phyloP scores from a whole-genome alignment of 768 basidiomycete genomes.

The Tulasnella sp. region DNA sequence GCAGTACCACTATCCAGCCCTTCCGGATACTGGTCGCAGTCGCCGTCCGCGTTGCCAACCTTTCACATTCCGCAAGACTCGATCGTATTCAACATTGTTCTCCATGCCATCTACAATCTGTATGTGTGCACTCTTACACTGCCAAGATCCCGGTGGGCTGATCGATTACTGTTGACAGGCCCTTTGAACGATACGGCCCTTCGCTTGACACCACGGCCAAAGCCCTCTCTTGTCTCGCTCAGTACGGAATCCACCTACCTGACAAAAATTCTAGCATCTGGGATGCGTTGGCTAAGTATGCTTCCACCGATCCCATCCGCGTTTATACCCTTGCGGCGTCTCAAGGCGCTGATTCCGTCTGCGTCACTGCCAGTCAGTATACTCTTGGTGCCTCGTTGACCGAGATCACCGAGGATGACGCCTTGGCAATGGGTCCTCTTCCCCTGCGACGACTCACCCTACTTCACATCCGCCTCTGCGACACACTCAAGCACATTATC shows the following conservation, averaged over 20 bases:
- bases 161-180: conserved; percentile 1
- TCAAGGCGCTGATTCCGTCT: conserved; percentile 57
- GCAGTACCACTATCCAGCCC: neutral
- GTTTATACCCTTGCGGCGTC: conserved; percentile 59
- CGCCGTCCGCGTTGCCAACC: neutral
- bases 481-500: neutral
- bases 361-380: conserved; percentile 61
- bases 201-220: conserved; percentile 43
- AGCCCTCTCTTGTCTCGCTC: conserved; percentile 43
- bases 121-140: conserved; percentile 38
- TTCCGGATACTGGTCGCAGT: neutral
- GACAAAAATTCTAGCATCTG: neutral
- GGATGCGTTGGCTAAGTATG: conserved; percentile 42
- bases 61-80: conserved; percentile 3
- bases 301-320: conserved; percentile 56
- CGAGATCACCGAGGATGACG: conserved; percentile 56
- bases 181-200: conserved; percentile 15
- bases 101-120: conserved; percentile 6
- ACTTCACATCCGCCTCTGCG: conserved; percentile 49
- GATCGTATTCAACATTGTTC: neutral
- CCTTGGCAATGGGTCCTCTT: conserved; percentile 52
- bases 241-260: conserved; percentile 39
- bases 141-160: conserved; percentile 7
- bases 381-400: conserved; percentile 59
- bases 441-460: conserved; percentile 76